These are phyloP conservation scores for Penstemon davidsonii DNA, from an alignment of 257 asterid species.

Conservation along the genomic window DNA sequence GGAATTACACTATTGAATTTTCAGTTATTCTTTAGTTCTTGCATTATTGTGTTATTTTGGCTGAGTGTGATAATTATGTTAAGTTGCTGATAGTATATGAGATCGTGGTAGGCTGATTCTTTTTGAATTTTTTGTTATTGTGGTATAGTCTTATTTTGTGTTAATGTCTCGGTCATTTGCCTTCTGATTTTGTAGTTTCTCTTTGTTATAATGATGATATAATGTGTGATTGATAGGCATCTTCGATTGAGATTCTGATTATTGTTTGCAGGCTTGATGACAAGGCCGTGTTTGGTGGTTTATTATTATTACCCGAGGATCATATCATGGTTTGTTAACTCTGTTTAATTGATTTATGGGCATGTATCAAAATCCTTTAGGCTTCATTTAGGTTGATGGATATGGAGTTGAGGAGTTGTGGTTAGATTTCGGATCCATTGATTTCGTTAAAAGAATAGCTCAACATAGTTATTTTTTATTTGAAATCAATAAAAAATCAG, in stretches of 20 bases:
- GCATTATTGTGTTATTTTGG: background rate
- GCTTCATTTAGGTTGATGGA: background rate
- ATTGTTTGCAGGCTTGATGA: background rate
- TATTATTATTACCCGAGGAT: background rate
- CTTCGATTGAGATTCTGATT: background rate
- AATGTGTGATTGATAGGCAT: background rate
- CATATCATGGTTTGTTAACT: background rate
- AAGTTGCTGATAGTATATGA: background rate
- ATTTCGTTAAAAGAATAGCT: too few species aligned
- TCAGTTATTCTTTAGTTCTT: background rate
- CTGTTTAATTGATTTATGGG: background rate
- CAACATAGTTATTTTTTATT: too few species aligned
- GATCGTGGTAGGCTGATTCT: too few species aligned
- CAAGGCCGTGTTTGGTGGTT: background rate
- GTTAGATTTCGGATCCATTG: background rate
- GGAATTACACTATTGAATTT: conserved; percentile 10
- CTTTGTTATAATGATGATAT: background rate
- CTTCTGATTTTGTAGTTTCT: background rate
- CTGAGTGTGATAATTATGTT: background rate
- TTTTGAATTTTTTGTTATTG: too few species aligned
- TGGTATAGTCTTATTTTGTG: background rate
- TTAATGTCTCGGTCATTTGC: too few species aligned
- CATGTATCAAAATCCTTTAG: background rate
- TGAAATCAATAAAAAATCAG: too few species aligned
- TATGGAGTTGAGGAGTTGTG: background rate